A percentile compares a stretch with the other conserved stretches of the same genome.
These are phyloP conservation scores for Colletotrichum cereale DNA, from an alignment of 2,329 filamentous ascomycete genomes.

Conservation along the genomic window DNA sequence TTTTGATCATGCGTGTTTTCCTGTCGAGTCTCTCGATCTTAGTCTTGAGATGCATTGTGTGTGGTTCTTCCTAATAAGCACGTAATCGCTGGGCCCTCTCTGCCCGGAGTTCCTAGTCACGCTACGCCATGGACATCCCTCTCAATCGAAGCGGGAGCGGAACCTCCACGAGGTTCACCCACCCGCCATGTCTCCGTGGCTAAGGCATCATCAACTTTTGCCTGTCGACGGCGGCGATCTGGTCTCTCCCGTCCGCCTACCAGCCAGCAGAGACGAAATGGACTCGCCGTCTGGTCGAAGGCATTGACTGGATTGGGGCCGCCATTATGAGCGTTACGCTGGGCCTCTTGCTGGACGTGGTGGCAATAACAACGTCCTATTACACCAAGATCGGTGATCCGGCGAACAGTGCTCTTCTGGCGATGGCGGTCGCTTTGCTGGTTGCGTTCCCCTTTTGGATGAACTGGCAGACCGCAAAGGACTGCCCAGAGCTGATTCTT, in stretches of 20 bases:
- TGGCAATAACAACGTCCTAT: constrained; percentile 58
- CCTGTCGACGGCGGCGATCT: constrained; percentile 52
- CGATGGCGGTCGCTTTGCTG: constrained; percentile 56
- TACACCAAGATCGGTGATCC: constrained; percentile 55
- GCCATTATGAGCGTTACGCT: constrained; percentile 58
- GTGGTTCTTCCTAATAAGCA: not conserved
- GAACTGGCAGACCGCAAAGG: constrained; percentile 58
- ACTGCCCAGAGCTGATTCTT: constrained; percentile 68
- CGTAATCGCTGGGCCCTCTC: too few species aligned
- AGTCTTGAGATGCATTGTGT: not conserved
- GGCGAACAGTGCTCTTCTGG: constrained; percentile 58
- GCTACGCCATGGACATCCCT: not conserved
- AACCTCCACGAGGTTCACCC: not conserved
- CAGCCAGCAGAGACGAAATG: constrained; percentile 44
- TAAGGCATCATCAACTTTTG: constrained; percentile 51
- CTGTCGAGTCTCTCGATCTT: too few species aligned
- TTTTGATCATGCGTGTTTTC: not conserved
- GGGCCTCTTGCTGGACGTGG: constrained; percentile 64
- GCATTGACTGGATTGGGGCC: constrained; percentile 68
- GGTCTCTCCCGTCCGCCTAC: constrained; percentile 49
- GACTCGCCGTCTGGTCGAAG: constrained; percentile 47
- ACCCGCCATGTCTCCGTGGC: constrained; percentile 43
- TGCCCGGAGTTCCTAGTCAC: too few species aligned
- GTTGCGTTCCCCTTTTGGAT: constrained; percentile 68
- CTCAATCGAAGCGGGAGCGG: constrained; percentile 7